phyloP scores from a whole-genome alignment of 768 basidiomycete species.

The Suillus hirtellus region DNA sequence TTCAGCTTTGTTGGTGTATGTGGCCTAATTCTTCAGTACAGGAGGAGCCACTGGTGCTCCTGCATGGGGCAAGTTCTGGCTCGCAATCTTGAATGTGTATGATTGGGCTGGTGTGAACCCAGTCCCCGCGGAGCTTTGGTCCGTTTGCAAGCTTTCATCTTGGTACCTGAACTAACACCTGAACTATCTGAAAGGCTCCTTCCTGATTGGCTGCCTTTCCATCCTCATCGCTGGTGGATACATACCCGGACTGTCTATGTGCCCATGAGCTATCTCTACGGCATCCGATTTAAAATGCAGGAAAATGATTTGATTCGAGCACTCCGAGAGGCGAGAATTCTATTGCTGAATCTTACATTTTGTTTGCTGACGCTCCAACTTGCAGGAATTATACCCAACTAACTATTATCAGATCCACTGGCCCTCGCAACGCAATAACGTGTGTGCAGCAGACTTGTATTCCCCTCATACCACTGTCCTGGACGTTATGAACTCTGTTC shows the following conservation, averaged over 20 bases:
- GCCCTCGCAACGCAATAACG: conserved; percentile 87
- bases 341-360: not conserved
- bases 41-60: conserved; percentile 81
- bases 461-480: conserved; percentile 76
- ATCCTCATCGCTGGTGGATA: conserved; percentile 98
- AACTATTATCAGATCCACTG: conserved; percentile 85
- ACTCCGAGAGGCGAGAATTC: conserved; percentile 61
- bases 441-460: conserved; percentile 80
- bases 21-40: conserved; percentile 24
- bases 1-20: not conserved
- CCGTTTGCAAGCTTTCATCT: conserved; percentile 16
- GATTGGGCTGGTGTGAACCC: conserved; percentile 96
- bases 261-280: conserved; percentile 89
- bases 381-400: conserved; percentile 80
- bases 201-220: conserved; percentile 89
- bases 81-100: conserved; percentile 88
- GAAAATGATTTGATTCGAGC: conserved; percentile 77
- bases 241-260: conserved; percentile 90
- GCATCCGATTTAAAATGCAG: conserved; percentile 61
- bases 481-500: conserved; percentile 60
- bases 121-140: conserved; percentile 92
- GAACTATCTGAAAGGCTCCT: conserved; percentile 59
- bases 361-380: conserved; percentile 4
- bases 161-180: not conserved
- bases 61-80: conserved; percentile 97